Base-by-base conservation (phyloP, 176 grass and related monocot genomes). In the Oryza glumipatula region DNA sequence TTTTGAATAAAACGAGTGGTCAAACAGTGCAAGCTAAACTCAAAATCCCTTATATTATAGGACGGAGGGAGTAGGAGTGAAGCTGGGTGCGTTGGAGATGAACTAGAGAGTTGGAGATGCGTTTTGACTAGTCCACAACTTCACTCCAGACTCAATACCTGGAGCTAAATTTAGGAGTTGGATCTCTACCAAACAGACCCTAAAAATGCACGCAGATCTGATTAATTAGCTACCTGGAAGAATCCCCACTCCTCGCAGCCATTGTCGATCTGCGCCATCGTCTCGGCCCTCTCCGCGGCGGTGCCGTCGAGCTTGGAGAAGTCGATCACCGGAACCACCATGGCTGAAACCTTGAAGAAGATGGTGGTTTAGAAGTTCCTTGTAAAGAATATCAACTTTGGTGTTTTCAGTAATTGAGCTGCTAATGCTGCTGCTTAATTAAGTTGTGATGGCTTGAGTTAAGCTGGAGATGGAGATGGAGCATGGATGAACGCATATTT, bases 171-270 rank as follows among this genome's bases (percentile, higher is more conserved):
- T 26, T 26, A 26, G 26, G 26, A 26, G 26, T 26, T 26, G 26
- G 26, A 26, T 26, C 26, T 26, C 26, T 26, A 26, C 26, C 26
- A 26, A 26, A 26, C 26, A 26, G 26, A 26, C 26, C 26, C 26
- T 26, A 26, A 26, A 26, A 26, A 26, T 26, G 26, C 26, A 26
- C 26, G 26, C 26, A 26, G 26, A 54, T 19, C 17, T 19, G 4
- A 6, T 19, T 56, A 19, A 7, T n/a, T 58, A n/a, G 17, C 52
- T n/a, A 88, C 81, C 80, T 88, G 87, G 4, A 92, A 92, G 71
- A 92, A 92, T 0, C 90, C 90, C 90, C 90, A 92, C 56, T 92
- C 84, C 35, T 92, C 80, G 70, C 86, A 92, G 4, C 75, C 90
- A 0, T 77, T 86, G 70, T 80, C 87, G 56, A 89, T 84, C 70